phyloP scores from a whole-genome alignment of 768 basidiomycete genomes.

The Tricholoma bakamatsutake region DNA sequence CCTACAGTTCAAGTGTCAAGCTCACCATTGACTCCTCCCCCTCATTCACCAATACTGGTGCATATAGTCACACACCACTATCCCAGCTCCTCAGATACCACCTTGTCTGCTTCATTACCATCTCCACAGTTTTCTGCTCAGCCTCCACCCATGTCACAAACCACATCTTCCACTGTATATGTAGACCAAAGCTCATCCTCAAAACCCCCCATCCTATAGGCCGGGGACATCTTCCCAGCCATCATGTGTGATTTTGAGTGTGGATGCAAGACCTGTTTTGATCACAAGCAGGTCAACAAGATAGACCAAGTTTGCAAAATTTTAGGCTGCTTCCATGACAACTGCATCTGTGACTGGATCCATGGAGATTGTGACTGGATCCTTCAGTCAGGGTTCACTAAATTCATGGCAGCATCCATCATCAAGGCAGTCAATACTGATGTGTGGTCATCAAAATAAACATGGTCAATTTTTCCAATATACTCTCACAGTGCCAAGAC shows the following conservation, averaged over 20 bases:
- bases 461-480: too few species aligned
- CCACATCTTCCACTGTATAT: background rate
- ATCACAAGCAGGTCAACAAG: background rate
- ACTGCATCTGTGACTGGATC: background rate
- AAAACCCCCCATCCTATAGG: background rate
- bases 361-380: background rate
- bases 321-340: background rate
- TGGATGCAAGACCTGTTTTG: background rate
- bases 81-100: background rate
- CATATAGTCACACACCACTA: background rate
- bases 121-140: background rate
- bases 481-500: too few species aligned
- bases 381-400: background rate
- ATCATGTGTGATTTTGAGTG: background rate
- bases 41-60: background rate
- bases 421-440: too few species aligned
- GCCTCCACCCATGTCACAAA: background rate
- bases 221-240: background rate
- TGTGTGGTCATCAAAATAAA: too few species aligned
- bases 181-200: background rate
- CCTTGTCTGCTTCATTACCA: background rate
- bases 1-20: background rate
- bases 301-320: background rate
- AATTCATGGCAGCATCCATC: too few species aligned
- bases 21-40: background rate